Evolutionary conservation across 164 flowering plant genomes (phyloP).

Genomic region (Vitis rotundifolia): DNA sequence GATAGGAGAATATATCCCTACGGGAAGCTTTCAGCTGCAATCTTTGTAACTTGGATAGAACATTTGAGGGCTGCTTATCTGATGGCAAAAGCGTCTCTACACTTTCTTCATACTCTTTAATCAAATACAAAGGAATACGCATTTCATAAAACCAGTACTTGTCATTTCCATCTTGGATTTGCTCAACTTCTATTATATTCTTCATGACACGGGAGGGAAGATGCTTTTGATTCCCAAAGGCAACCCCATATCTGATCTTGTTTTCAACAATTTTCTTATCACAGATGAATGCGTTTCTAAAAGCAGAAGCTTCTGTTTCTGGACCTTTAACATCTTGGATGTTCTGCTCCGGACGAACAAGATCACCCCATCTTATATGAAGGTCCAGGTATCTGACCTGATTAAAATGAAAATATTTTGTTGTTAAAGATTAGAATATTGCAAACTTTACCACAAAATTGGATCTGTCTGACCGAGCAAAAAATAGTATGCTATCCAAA

Average conservation of each 20-base stretch:
- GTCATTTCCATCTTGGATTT: slow-evolving; percentile 52
- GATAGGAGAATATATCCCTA: slow-evolving; percentile 61
- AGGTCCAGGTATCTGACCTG: slow-evolving; percentile 90
- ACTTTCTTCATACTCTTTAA: slow-evolving; percentile 74
- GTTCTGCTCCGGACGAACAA: slow-evolving; percentile 76
- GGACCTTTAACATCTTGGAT: slow-evolving; percentile 68
- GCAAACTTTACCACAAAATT: neutral
- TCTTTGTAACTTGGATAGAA: slow-evolving; percentile 43
- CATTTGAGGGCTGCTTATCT: slow-evolving; percentile 20
- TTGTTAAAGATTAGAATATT: neutral
- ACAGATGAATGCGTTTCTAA: slow-evolving; percentile 76
- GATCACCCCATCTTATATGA: slow-evolving; percentile 87
- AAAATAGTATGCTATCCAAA: neutral
- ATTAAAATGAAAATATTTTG: slow-evolving; percentile 20
- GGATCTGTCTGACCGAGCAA: neutral
- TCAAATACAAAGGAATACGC: slow-evolving; percentile 79
- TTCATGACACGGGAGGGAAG: slow-evolving; percentile 90
- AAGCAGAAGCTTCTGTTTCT: slow-evolving; percentile 77
- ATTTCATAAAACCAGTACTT: slow-evolving; percentile 82
- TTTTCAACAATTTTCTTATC: slow-evolving; percentile 57
- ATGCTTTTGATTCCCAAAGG: slow-evolving; percentile 79
- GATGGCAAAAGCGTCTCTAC: slow-evolving; percentile 21
- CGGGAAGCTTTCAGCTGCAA: slow-evolving; percentile 55
- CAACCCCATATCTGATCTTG: slow-evolving; percentile 64
- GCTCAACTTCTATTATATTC: slow-evolving; percentile 60